Base-by-base conservation (phyloP, 805 yeast genomes). In the Wilhelminamyces savonicus region DNA sequence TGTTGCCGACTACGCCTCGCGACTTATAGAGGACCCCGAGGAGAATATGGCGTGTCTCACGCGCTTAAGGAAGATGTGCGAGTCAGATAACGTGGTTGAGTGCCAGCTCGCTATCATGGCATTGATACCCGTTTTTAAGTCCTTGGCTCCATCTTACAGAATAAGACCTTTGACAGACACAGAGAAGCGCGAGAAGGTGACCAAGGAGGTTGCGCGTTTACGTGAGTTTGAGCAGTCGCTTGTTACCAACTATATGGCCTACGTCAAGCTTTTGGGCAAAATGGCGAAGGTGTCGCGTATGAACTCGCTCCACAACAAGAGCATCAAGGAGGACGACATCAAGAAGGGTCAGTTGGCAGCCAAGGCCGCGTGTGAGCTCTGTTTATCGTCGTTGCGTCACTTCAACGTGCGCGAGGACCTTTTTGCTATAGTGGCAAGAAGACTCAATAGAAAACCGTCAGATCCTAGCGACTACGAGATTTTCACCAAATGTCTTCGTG, bases 361-460 rank as follows among this genome's bases (percentile, higher is more conserved):
- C 2, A 76, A 71, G 32, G 88, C 94, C 2, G 83, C 88, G 0
- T 83, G 94, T 52, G 94, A 85, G 46, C 63, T 90, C 29, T 46
- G 59, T 27, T 64, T 78, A 5, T 61, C 74, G 7, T 61, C 82
- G 2, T 74, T 83, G 25, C 73, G 86, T 20, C 79, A 79, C 48
- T 90, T 90, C 69, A 90, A 90, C 51, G 82, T 71, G 48, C 69
- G 94, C 37, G 67, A 70, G n/a, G 95, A 87, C 24, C 63, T 92
- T 3, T 57, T 92, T 21, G 66, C 73, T 18, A 66, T 84, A 1
- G 43, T 87, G 2, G 68, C 83, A 16, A 76, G 84, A 45, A 69
- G 92, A 42, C 63, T 84, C 25, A 76, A 69, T 50, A 59, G 78
- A 38, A 78, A 66, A 41, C 85, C 85, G 4, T 62, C 64, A 30